Percentiles rank a stretch among this genome's conserved stretches.
These are phyloP conservation scores for Chondrus crispus DNA, from an alignment of 23 red algal species.

Conservation along the genomic window DNA sequence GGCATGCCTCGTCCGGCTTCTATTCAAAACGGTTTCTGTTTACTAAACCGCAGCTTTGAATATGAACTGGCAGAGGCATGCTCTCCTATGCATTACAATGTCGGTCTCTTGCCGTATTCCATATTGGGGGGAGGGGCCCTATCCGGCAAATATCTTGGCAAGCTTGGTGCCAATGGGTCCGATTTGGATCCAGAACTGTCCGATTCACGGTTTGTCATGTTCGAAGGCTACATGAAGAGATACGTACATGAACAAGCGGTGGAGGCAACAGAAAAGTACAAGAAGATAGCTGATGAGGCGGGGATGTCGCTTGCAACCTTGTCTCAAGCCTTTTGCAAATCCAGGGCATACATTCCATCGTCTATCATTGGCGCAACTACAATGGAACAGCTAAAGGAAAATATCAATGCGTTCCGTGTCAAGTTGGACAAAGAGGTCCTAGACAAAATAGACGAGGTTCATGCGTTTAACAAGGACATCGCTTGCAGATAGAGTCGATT, in stretches of 20 bases:
- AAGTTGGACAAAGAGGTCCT: background rate
- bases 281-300: constrained; percentile 43
- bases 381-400: constrained; percentile 83
- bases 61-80: constrained; percentile 73
- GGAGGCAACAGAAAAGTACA: constrained; percentile 44
- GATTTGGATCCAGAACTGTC: background rate
- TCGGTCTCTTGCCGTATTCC: constrained; percentile 76
- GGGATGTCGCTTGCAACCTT: constrained; percentile 76
- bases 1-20: constrained; percentile 71
- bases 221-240: constrained; percentile 42
- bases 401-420: constrained; percentile 58
- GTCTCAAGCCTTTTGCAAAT: constrained; percentile 74
- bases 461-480: constrained; percentile 26
- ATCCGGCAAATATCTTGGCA: constrained; percentile 77
- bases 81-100: constrained; percentile 61
- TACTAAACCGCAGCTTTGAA: constrained; percentile 80
- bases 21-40: constrained; percentile 85
- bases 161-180: background rate
- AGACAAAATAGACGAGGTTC: constrained; percentile 42
- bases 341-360: constrained; percentile 72
- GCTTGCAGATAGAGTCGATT: too few relatives aligned
- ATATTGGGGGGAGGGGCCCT: constrained; percentile 82
- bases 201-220: constrained; percentile 47
- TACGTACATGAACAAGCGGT: background rate
- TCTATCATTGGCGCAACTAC: constrained; percentile 82